Evolutionary conservation across 2,329 filamentous ascomycete genomes (phyloP), one percentile per base, ranked within the genome.

Genomic region (Ceratocystis huliohia): DNA sequence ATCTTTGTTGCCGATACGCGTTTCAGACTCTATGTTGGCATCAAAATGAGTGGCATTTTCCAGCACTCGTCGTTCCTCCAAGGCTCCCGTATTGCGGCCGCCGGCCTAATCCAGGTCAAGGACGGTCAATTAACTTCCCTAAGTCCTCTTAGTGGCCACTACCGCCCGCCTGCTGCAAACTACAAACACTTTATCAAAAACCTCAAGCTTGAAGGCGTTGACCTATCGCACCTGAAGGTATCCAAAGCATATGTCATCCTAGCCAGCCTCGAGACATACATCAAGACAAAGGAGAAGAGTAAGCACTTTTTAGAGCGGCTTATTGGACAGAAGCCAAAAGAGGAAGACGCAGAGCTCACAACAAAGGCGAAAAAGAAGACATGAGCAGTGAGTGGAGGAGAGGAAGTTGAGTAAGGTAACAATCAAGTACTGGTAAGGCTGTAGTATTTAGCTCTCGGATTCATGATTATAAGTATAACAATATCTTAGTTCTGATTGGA

Each of bases 41-140:
- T 96, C 78, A 96, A 96, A 73, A 85, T 89, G 74, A 88, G 86
- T 3, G 92, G 92, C 10, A 85, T 88, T 3, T 96, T 96, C 72
- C 92, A 96, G 72, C 92, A 96, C 75, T 92, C 88, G 13, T 94
- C 89, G 0, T 96, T 96, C 72, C 80, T 96, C 1, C 88, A 92
- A 69, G 92, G 91, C 28, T 82, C 86, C 8, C 84, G 91, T 13
- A 91, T 96, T 64, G 84, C 86, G 0, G 87, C 91, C 0, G 92
- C 92, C 3, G 92, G 92, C 0, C 78, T 93, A 30, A 91, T 96
- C 73, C 91, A 89, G 74, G 86, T 96, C 72, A 90, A 90, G 73
- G 80, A 91, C 70, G 92, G 92, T 1, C 84, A 88, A 37, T 74
- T 96, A n/a, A 80, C 83, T 1, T 86, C 85, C 63, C 78, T 95